phyloP scores from a whole-genome alignment of 257 asterid species.

The Capsicum chinense region DNA sequence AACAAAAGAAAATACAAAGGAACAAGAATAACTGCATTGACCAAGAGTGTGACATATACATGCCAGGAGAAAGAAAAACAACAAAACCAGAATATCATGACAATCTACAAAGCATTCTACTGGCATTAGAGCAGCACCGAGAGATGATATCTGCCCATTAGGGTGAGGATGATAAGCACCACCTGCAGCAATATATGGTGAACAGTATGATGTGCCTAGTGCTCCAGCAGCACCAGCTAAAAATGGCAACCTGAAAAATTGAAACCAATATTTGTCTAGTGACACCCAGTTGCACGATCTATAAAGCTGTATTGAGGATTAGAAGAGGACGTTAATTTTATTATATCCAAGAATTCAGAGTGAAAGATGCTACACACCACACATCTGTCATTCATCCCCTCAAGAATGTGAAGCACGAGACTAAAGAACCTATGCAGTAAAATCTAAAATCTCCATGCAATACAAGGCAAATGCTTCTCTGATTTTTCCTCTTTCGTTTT shows the following conservation, averaged over 20 bases:
- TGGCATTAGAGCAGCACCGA: slow-evolving; percentile 62
- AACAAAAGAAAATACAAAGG: not conserved
- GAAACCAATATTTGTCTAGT: slow-evolving; percentile 8
- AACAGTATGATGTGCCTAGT: slow-evolving; percentile 76
- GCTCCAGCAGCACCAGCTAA: slow-evolving; percentile 96
- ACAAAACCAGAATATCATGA: not conserved
- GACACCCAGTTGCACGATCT: not conserved
- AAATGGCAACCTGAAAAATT: slow-evolving; percentile 75
- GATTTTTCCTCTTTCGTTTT: not conserved
- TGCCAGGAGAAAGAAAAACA: not conserved
- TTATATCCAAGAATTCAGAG: slow-evolving; percentile 5
- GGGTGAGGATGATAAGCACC: slow-evolving; percentile 75
- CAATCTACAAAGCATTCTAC: slow-evolving; percentile 29
- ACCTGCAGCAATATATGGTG: slow-evolving; percentile 81
- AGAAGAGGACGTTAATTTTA: not conserved
- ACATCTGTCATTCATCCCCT: not conserved
- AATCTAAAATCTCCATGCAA: not conserved
- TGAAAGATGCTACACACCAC: not conserved
- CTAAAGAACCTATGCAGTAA: not conserved
- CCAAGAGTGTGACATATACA: not conserved
- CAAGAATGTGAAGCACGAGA: not conserved
- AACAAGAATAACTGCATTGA: slow-evolving; percentile 14
- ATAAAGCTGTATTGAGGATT: not conserved
- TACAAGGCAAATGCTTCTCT: not conserved
- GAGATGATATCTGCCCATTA: slow-evolving; percentile 64